These are phyloP conservation scores for Penicillium macrosclerotiorum DNA, from an alignment of 495 filamentous ascomycete species.

Conservation along the genomic window DNA sequence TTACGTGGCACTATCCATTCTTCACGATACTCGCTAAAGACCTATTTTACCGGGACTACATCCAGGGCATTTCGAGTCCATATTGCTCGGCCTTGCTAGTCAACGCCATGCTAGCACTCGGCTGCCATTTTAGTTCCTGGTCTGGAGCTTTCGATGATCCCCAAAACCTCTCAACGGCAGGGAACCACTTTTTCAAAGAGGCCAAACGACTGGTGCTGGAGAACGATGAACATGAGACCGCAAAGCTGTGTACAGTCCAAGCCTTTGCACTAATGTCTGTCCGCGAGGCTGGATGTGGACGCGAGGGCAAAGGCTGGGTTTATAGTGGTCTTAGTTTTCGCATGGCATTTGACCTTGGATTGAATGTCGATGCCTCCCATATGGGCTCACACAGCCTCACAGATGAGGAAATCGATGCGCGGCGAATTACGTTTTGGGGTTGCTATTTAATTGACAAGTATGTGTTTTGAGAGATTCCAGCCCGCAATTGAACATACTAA, in stretches of 20 bases:
- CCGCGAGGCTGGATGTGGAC: slow-evolving; percentile 89
- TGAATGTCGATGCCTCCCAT: slow-evolving; percentile 80
- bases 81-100: slow-evolving; percentile 91
- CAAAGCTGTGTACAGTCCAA: slow-evolving; percentile 90
- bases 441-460: slow-evolving; percentile 96
- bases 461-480: slow-evolving; percentile 10
- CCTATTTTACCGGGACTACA: slow-evolving; percentile 86
- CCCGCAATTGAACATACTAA: slow-evolving; percentile 12
- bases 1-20: slow-evolving; percentile 96
- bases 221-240: slow-evolving; percentile 90
- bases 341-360: slow-evolving; percentile 93
- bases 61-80: slow-evolving; percentile 56
- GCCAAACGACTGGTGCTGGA: slow-evolving; percentile 86
- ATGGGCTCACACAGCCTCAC: slow-evolving; percentile 60
- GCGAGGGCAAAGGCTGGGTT: slow-evolving; percentile 95
- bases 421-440: slow-evolving; percentile 96
- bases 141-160: slow-evolving; percentile 65
- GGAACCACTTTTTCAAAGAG: slow-evolving; percentile 96
- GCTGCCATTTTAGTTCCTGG: slow-evolving; percentile 90
- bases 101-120: slow-evolving; percentile 93
- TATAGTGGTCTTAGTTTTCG: slow-evolving; percentile 98
- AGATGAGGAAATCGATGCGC: slow-evolving; percentile 84
- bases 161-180: slow-evolving; percentile 78
- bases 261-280: slow-evolving; percentile 95
- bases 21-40: slow-evolving; percentile 91